Evolutionary conservation across 192 early-diverging fungal species (phyloP).

Genomic region (Backusella parvicylindrica): DNA sequence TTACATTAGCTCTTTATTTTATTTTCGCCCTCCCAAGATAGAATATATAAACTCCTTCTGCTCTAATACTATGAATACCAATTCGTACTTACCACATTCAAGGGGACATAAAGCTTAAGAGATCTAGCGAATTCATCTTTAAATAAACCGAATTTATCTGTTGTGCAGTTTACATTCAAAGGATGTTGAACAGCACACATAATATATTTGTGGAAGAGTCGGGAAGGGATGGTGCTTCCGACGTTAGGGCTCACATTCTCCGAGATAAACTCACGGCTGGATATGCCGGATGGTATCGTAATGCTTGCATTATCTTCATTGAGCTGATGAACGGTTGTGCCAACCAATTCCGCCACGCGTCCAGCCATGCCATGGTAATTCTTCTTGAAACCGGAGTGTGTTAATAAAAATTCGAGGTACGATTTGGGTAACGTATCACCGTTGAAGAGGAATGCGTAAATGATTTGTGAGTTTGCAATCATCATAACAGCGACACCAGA

Average conservation of each 20-base stretch:
- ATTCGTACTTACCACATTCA: constrained; percentile 54
- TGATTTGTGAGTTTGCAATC: constrained; percentile 44
- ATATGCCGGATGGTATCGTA: constrained; percentile 43
- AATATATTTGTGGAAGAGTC: constrained; percentile 49
- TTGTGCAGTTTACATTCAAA: constrained; percentile 44
- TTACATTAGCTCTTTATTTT: not conserved
- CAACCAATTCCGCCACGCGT: constrained; percentile 31
- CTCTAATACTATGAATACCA: not conserved
- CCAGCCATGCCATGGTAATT: constrained; percentile 43
- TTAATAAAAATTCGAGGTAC: constrained; percentile 53
- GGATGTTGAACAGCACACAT: constrained; percentile 64
- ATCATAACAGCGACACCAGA: constrained; percentile 48
- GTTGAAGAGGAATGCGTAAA: constrained; percentile 51
- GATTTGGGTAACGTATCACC: constrained; percentile 53
- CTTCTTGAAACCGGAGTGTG: constrained; percentile 40
- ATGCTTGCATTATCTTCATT: constrained; percentile 24
- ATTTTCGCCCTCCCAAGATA: not conserved
- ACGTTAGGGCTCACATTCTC: constrained; percentile 52
- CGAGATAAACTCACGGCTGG: constrained; percentile 50
- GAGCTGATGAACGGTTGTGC: constrained; percentile 24
- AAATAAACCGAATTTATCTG: constrained; percentile 37
- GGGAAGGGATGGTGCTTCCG: constrained; percentile 34
- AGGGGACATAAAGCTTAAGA: constrained; percentile 56
- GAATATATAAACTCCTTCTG: not conserved
- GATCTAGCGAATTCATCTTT: constrained; percentile 49